Evolutionary conservation across 371 early-diverging fungal species (phyloP), one percentile per base, ranked within the genome.

Genomic region (Ordospora colligata): DNA sequence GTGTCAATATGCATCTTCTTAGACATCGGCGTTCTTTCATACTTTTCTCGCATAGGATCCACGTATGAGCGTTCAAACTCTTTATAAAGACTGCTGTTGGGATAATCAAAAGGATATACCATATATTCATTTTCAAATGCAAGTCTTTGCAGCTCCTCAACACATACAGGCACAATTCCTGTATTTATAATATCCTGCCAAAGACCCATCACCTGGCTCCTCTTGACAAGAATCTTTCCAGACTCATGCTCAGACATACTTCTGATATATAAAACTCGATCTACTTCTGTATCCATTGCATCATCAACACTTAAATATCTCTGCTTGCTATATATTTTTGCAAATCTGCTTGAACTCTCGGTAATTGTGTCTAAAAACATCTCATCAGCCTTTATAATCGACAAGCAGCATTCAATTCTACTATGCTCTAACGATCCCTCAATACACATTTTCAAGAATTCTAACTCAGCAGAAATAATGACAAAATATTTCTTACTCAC

Each of bases 61-160:
- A 50, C 45, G 2, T 23, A 7, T 12, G 17, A 32, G 14, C 45
- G 43, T 43, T 82, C 80, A 73, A 73, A 69, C 0, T 52, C 37
- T 50, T 37, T 69, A 68, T 45, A 80, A 5, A 75, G 45, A 22
- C 19, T 19, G 5, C 25, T 23, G 10, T 71, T 54, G 1, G 73
- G 21, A 58, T 74, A 47, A 52, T 82, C 82, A 75, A 77, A 82
- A 14, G 67, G 65, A 67, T 62, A 71, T 6, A 74, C 67, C 50
- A 79, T 67, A n/a, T 25, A 42, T 46, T 78, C 42, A 27, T 58
- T 51, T 72, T 82, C 83, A 43, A 82, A n/a, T 40, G 74, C 75
- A 49, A 82, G 21, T 40, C 78, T 76, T 42, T 75, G 40, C 12
- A 77, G 21, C 50, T 82, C 83, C n/a, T 79, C 52, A 11, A 80